A percentile compares a stretch with the other conserved stretches of the same genome.
These are phyloP conservation scores for Sarcomyxa edulis DNA, from an alignment of 768 basidiomycete genomes.

Conservation along the genomic window DNA sequence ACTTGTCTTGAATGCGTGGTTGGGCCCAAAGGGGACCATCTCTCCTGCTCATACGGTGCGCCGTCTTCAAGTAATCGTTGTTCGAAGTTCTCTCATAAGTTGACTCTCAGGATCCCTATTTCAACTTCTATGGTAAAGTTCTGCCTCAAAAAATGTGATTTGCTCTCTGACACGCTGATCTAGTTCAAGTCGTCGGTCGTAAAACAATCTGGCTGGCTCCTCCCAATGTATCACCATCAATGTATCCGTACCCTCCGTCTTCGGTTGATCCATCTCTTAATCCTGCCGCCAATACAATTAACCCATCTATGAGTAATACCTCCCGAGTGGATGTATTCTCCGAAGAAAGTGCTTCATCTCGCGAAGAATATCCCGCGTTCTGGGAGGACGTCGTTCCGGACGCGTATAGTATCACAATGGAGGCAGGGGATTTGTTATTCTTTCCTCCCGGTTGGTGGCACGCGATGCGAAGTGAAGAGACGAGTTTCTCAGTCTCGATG, in stretches of 20 bases:
- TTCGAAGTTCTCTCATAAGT: slow-evolving; percentile 7
- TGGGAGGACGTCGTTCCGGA: slow-evolving; percentile 47
- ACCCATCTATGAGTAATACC: slow-evolving; percentile 70
- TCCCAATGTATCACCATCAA: slow-evolving; percentile 43
- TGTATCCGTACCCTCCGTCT: slow-evolving; percentile 47
- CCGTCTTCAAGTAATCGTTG: slow-evolving; percentile 7
- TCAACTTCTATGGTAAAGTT: slow-evolving; percentile 76
- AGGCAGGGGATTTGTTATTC: slow-evolving; percentile 82
- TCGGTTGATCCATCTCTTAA: slow-evolving; percentile 23
- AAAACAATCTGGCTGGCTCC: slow-evolving; percentile 94
- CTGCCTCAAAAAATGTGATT: slow-evolving; percentile 4
- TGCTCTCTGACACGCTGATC: slow-evolving; percentile 7
- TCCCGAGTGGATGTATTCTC: slow-evolving; percentile 76
- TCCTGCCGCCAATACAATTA: slow-evolving; percentile 31
- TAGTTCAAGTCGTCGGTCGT: slow-evolving; percentile 83
- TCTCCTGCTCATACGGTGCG: slow-evolving; percentile 86
- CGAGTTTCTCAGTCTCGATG: slow-evolving; percentile 85
- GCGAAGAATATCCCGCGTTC: slow-evolving; percentile 43
- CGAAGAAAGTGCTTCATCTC: slow-evolving; percentile 1
- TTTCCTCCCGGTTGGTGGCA: slow-evolving; percentile 97
- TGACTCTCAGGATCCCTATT: slow-evolving; percentile 79
- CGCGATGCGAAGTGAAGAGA: slow-evolving; percentile 77
- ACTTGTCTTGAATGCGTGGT: slow-evolving; percentile 72
- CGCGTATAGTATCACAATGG: slow-evolving; percentile 58
- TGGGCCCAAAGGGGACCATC: slow-evolving; percentile 72